These are phyloP conservation scores for Colletotrichum kahawae DNA, from an alignment of 2,329 filamentous ascomycete genomes.

Conservation along the genomic window DNA sequence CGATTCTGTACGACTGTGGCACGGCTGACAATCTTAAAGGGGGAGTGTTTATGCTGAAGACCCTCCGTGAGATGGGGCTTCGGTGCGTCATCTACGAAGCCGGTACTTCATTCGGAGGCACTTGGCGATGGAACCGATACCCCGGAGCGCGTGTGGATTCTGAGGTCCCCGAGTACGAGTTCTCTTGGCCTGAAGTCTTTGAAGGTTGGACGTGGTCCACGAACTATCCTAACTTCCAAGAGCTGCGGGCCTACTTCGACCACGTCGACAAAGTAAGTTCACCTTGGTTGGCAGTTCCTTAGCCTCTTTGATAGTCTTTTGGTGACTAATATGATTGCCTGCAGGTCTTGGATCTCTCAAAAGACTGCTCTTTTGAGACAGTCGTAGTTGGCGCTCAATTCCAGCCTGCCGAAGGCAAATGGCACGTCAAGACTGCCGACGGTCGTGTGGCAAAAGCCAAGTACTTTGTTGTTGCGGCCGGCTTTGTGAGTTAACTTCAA, in stretches of 20 bases:
- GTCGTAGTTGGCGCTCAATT: conserved; percentile 58
- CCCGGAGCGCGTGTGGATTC: conserved; percentile 61
- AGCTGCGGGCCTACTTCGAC: conserved; percentile 64
- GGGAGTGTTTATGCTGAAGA: conserved; percentile 56
- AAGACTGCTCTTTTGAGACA: conserved; percentile 62
- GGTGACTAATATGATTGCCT: neutral
- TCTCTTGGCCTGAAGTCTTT: conserved; percentile 55
- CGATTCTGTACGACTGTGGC: neutral
- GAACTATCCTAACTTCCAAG: conserved; percentile 55
- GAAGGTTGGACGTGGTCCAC: conserved; percentile 62
- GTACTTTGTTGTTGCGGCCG: conserved; percentile 58
- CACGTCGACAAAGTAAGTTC: conserved; percentile 55
- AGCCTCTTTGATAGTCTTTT: neutral
- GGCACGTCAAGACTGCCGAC: conserved; percentile 54
- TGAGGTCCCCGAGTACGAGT: conserved; percentile 58
- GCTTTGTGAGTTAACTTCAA: conserved; percentile 45
- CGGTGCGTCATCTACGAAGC: conserved; percentile 57
- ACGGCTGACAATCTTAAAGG: neutral
- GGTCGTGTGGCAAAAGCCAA: conserved; percentile 54
- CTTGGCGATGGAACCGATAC: conserved; percentile 63
- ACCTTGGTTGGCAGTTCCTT: accelerated
- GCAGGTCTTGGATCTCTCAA: conserved; percentile 54
- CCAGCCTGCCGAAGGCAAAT: conserved; percentile 50
- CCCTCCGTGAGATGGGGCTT: conserved; percentile 53
- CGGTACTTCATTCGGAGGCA: conserved; percentile 54